These are phyloP conservation scores for Jatropha curcas DNA, from an alignment of 345 rosid species.

Conservation along the genomic window DNA sequence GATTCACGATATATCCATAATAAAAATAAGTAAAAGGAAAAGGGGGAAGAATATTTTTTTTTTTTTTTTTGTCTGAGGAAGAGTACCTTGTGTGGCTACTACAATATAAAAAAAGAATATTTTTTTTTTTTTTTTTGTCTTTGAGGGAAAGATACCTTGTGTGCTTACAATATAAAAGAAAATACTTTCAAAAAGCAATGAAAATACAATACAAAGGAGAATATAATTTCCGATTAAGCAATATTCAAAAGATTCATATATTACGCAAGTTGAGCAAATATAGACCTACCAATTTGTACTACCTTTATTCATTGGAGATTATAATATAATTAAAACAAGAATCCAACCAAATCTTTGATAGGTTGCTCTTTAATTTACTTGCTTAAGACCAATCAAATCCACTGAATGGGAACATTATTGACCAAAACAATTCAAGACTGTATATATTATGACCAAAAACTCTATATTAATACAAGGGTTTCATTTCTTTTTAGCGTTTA, in stretches of 20 bases:
- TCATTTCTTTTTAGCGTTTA: too few relatives aligned
- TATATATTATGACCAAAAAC: neutral
- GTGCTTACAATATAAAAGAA: neutral
- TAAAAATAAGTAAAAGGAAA: too few relatives aligned
- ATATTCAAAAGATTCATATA: conserved; percentile 10
- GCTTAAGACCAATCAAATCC: conserved; percentile 10
- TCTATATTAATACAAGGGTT: too few relatives aligned
- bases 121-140: too few relatives aligned
- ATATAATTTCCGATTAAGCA: neutral
- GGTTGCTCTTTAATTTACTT: neutral
- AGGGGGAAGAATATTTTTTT: too few relatives aligned
- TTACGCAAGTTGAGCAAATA: conserved; percentile 13
- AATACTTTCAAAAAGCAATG: neutral
- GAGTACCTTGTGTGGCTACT: too few relatives aligned
- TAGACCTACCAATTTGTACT: conserved; percentile 8
- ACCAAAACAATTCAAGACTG: conserved; percentile 6
- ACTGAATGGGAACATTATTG: conserved; percentile 14
- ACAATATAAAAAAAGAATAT: too few relatives aligned
- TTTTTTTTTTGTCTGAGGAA: too few relatives aligned
- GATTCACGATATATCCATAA: too few relatives aligned
- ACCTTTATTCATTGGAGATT: neutral
- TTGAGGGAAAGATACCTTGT: too few relatives aligned
- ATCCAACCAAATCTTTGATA: conserved; percentile 11
- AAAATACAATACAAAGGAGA: too few relatives aligned
- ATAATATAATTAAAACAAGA: neutral